phyloP scores from a whole-genome alignment of 371 early-diverging fungal genomes.

The Mortierella sp. region DNA sequence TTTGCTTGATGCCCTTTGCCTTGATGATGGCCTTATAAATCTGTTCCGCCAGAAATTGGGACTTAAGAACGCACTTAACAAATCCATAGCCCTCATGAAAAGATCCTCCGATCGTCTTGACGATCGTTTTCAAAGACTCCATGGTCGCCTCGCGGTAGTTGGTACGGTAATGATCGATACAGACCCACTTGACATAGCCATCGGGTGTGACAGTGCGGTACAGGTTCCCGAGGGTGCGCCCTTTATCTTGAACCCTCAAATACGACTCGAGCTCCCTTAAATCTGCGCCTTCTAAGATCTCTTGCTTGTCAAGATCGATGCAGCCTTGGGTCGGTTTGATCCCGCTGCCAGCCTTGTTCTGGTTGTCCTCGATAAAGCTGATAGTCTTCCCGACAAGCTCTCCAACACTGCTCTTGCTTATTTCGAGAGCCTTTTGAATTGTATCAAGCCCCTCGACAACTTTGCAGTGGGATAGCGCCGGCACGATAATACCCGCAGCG shows the following conservation, averaged over 20 bases:
- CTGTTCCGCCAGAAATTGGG: too few relatives aligned
- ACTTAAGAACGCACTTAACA: too few relatives aligned
- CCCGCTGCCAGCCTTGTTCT: neutral
- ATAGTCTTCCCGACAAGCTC: neutral
- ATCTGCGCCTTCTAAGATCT: conserved; percentile 11
- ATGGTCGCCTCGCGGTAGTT: too few relatives aligned
- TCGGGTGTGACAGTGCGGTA: conserved; percentile 3
- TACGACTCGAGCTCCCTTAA: neutral
- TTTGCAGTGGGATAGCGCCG: too few relatives aligned
- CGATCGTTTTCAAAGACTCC: too few relatives aligned
- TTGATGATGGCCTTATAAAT: too few relatives aligned
- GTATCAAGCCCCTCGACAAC: too few relatives aligned
- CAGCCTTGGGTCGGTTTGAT: too few relatives aligned
- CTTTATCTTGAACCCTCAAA: neutral
- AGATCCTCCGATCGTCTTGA: too few relatives aligned
- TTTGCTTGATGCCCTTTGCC: too few relatives aligned
- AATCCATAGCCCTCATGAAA: too few relatives aligned
- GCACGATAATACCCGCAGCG: too few relatives aligned
- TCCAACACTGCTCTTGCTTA: neutral
- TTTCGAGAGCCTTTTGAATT: neutral
- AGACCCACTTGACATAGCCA: conserved; percentile 9
- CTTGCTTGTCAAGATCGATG: neutral
- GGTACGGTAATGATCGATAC: neutral
- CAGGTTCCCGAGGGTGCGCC: conserved; percentile 3
- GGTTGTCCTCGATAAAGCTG: neutral